Base-by-base conservation (phyloP, 129 eudicot species). In the Tanacetum coccineum region DNA sequence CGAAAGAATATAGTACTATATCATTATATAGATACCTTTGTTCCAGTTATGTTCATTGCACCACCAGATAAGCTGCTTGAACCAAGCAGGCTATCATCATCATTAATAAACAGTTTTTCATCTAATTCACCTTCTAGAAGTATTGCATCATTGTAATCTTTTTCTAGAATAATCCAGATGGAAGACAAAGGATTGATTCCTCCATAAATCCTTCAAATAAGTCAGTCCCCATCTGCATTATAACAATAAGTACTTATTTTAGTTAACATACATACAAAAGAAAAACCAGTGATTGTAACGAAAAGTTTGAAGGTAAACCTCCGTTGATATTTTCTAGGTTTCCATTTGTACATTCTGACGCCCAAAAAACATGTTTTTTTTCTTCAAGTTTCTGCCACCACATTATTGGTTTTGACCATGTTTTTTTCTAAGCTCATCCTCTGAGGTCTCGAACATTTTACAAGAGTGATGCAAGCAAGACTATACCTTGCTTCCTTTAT, bases 11-110 rank as follows among this genome's bases (percentile, higher is more conserved):
- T 6, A 57, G 57, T 57, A 70, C 1, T n/a, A n/a, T n/a, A 55
- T 19, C 21, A 68, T 59, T 61, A 67, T 59, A 81, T 72, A 58
- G 42, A 61, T 64, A 94, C 99, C 99, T 94, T 94, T 60, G 82
- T 62, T 40, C 93, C 95, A 79, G 42, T 79, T 19, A 75, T 56
- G 76, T 69, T 77, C 51, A 87, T 64, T 18, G 91, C 85, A 81
- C 95, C 87, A 39, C 90, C 96, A 48, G 99, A 89, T 58, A 94
- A 79, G 83, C 95, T 89, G 79, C 90, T 91, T 49, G 99, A 87
- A 30, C 83, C 90, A 58, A 89, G 95, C 65, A 94, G 72, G 68
- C 88, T 94, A 54, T 89, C 97, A 59, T 89, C 95, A 62, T 89
- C 95, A 62, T 84, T 79, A 17, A 94, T 78, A 69, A 89, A 87